phyloP scores from a whole-genome alignment of 257 asterid genomes.

The Avicennia marina region DNA sequence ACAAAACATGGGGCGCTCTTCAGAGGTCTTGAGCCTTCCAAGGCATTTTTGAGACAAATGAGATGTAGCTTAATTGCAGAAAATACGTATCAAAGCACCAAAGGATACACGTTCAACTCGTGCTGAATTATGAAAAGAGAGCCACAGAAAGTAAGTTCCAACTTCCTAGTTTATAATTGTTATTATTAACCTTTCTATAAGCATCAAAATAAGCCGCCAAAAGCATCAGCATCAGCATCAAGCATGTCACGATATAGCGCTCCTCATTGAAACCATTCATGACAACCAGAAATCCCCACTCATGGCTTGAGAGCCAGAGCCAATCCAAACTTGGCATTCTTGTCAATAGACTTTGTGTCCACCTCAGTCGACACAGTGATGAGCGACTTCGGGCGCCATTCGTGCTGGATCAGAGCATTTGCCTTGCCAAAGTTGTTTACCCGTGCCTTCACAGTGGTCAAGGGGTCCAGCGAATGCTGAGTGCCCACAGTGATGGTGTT shows the following conservation, averaged over 20 bases:
- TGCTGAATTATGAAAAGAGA: slow-evolving; percentile 1
- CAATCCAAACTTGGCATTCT: slow-evolving; percentile 47
- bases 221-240: slow-evolving; percentile 16
- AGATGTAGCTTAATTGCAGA: slow-evolving; percentile 1
- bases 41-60: background rate
- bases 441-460: slow-evolving; percentile 40
- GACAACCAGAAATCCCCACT: no score
- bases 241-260: slow-evolving; percentile 12
- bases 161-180: slow-evolving; percentile 41
- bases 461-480: slow-evolving; percentile 42
- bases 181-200: no score
- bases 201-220: slow-evolving; percentile 35
- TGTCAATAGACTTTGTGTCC: slow-evolving; percentile 44
- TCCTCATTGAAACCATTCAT: slow-evolving; percentile 9
- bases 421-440: slow-evolving; percentile 46
- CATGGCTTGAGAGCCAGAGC: slow-evolving; percentile 49
- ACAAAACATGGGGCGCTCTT: no score
- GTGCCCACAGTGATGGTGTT: slow-evolving; percentile 42
- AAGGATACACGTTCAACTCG: slow-evolving; percentile 18
- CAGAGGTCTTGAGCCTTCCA: no score
- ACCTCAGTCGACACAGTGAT: slow-evolving; percentile 46
- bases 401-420: slow-evolving; percentile 47
- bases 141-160: slow-evolving; percentile 19
- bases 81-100: slow-evolving; percentile 15
- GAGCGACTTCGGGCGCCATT: slow-evolving; percentile 52